These are phyloP conservation scores for Yamagishiella unicocca DNA, from an alignment of 139 green algal species.

Conservation along the genomic window DNA sequence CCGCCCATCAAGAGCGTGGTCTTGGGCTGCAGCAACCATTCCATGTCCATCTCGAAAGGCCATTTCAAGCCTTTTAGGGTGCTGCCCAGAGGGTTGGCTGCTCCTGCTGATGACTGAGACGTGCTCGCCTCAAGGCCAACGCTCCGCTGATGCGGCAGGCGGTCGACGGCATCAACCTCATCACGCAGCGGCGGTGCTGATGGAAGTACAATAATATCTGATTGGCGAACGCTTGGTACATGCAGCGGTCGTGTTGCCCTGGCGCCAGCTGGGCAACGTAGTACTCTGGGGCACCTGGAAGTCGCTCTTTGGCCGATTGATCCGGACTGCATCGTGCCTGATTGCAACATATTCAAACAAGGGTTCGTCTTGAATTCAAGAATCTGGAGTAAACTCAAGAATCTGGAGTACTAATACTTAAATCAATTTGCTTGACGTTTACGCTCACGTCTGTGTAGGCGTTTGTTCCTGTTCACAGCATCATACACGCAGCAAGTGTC, in stretches of 20 bases:
- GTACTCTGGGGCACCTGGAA: background rate
- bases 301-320: background rate
- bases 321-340: background rate
- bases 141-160: conserved; percentile 17
- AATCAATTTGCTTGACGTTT: too few species aligned
- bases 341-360: background rate
- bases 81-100: background rate
- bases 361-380: too few species aligned
- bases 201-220: background rate
- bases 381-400: too few species aligned
- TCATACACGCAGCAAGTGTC: too few species aligned
- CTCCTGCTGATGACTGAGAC: background rate
- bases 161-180: background rate
- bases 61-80: background rate
- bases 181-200: conserved; percentile 27
- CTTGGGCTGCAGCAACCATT: background rate
- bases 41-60: background rate
- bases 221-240: background rate
- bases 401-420: too few species aligned
- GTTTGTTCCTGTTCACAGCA: too few species aligned
- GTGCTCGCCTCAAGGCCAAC: conserved; percentile 30
- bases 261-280: background rate
- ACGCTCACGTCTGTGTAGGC: too few species aligned
- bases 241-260: background rate
- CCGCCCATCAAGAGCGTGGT: background rate